Conservation (phyloP, 352 stramenopile genomes). For the Globisporangium paddicum region DNA sequence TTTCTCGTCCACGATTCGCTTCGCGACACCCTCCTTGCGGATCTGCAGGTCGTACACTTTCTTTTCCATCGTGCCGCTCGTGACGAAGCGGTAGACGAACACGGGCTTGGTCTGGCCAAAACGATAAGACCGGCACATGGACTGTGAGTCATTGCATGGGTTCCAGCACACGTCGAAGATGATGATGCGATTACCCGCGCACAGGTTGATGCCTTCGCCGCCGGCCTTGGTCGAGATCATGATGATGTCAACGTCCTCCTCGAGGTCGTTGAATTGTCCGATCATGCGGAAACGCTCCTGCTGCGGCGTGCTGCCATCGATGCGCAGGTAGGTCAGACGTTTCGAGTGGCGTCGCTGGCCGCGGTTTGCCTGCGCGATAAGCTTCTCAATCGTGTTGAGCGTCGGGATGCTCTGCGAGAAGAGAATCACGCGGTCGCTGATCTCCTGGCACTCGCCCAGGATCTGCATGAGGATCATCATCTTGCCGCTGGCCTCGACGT, state of each 20-base stretch:
- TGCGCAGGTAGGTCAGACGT: slow-evolving; percentile 64
- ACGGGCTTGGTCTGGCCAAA: slow-evolving; percentile 91
- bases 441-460: slow-evolving; percentile 52
- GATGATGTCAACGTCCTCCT: slow-evolving; percentile 80
- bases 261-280: slow-evolving; percentile 73
- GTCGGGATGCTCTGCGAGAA: slow-evolving; percentile 90
- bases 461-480: slow-evolving; percentile 87
- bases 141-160: slow-evolving; percentile 88
- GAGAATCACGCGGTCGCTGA: slow-evolving; percentile 83
- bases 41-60: slow-evolving; percentile 91
- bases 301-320: slow-evolving; percentile 78
- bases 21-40: slow-evolving; percentile 85
- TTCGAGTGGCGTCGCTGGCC: slow-evolving; percentile 36
- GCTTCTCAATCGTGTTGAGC: slow-evolving; percentile 69
- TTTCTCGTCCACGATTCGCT: slow-evolving; percentile 87
- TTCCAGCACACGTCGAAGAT: slow-evolving; percentile 94
- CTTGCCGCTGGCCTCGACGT: slow-evolving; percentile 76
- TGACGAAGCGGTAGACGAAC: slow-evolving; percentile 92
- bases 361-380: slow-evolving; percentile 66
- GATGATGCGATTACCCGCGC: slow-evolving; percentile 85
- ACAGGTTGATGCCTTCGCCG: slow-evolving; percentile 87
- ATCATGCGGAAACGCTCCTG: slow-evolving; percentile 81
- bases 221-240: slow-evolving; percentile 87
- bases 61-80: slow-evolving; percentile 91
- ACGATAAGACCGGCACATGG: slow-evolving; percentile 91